Evolutionary conservation across 495 filamentous ascomycete species (phyloP), one percentile per base, ranked within the genome.

Genomic region (Pyrenula massariospora): DNA sequence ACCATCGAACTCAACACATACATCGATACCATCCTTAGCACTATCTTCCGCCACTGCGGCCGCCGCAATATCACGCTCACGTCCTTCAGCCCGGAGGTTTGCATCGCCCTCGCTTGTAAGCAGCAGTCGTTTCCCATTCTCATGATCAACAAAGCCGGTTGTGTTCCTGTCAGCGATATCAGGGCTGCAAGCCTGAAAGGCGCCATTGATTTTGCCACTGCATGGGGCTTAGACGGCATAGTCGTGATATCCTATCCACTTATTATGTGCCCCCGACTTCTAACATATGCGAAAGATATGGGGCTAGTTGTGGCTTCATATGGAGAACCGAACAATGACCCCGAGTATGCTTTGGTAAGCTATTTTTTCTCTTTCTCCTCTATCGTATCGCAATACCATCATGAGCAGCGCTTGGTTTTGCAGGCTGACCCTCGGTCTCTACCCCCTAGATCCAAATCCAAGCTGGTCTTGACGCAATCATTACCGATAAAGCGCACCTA

Each of bases 21-120:
- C 50, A 55, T 70, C n/a, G 73, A 75, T 53, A 63, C 61, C 21
- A 66, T 70, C 25, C 63, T 77, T 15, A 48, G 64, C 0, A 55
- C 52, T 22, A 25, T 75, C 21, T 65, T 62, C 57, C 50, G 54
- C 10, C 47, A 49, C 19, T 59, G 53, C 10, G 52, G 58, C 19
- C 53, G 59, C 11, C 65, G 71, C 8, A 56, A 52, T 10, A 73
- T 77, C 11, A 63, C 73, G 2, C 58, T 77, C 12, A 69, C 70
- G 1, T 70, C 73, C 0, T 76, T 76, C 56, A 74, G 60, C 47
- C 71, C 74, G 5, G 71, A 76, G 48, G 42, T 76, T 19, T 75
- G 72, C 58, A 72, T 76, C n/a, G 58, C 72, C 2, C 59, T 74
- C 0, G 57, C 65, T 0, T 49, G 59, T 22, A 77, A 77, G 57